These are phyloP conservation scores for Grosmannia huntii DNA, from an alignment of 2,329 filamentous ascomycete genomes.

Conservation along the genomic window DNA sequence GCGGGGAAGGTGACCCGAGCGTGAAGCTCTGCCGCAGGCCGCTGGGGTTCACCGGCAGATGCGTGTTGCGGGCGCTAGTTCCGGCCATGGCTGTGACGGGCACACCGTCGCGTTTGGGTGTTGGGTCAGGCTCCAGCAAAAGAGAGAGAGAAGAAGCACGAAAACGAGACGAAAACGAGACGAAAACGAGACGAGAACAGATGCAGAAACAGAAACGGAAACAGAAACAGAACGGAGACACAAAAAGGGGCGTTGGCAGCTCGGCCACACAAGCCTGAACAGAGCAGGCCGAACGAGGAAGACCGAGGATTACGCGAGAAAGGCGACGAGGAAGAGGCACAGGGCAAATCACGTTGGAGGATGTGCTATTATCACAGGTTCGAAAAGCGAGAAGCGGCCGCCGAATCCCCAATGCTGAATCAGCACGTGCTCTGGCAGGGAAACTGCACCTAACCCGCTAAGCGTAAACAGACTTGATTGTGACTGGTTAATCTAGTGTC, in stretches of 20 bases:
- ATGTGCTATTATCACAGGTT: not conserved
- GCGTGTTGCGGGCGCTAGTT: slow-evolving; percentile 9
- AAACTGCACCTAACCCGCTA: not conserved
- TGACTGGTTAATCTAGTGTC: too few species aligned
- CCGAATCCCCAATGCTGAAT: not conserved
- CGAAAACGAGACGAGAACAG: not conserved
- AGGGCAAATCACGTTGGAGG: too few species aligned
- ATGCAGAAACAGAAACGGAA: too few species aligned
- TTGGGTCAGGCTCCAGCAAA: not conserved
- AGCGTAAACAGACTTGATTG: too few species aligned
- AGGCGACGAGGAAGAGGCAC: not conserved
- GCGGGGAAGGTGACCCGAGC: slow-evolving; percentile 2
- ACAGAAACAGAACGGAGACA: too few species aligned
- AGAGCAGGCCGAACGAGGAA: not conserved
- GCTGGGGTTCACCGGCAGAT: slow-evolving; percentile 31
- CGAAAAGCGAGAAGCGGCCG: not conserved
- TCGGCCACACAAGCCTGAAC: not conserved
- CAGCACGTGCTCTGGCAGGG: not conserved
- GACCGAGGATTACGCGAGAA: not conserved
- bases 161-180: not conserved
- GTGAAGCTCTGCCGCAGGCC: slow-evolving; percentile 32
- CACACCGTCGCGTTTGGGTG: not conserved
- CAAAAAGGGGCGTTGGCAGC: not conserved
- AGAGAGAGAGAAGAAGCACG: too few species aligned
- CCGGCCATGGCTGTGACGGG: not conserved